Evolutionary conservation across 371 early-diverging fungal genomes (phyloP).

Genomic region (Synchytrium microbalum): DNA sequence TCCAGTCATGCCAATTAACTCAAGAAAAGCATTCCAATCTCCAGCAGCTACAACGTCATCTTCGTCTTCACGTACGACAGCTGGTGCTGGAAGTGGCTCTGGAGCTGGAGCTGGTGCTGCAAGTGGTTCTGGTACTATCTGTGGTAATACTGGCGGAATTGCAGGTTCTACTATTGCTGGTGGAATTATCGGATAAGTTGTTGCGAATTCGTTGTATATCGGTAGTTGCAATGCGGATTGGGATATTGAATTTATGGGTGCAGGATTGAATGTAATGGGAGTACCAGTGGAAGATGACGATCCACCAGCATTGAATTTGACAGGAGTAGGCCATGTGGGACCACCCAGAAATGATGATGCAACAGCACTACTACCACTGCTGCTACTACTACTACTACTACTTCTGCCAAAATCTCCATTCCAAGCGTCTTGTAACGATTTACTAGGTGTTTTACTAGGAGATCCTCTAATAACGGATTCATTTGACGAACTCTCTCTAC

Average conservation of each 20-base stretch:
- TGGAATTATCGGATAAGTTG: too few relatives aligned
- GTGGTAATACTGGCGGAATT: not conserved
- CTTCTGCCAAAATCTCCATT: too few relatives aligned
- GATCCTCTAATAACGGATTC: not conserved
- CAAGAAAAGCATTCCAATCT: slow-evolving; percentile 73
- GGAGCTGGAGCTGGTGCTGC: not conserved
- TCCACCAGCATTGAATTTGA: too few relatives aligned
- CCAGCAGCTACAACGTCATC: slow-evolving; percentile 42
- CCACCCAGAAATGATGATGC: too few relatives aligned
- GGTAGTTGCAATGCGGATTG: not conserved
- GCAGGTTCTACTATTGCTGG: not conserved
- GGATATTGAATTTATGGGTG: not conserved
- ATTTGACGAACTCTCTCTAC: not conserved
- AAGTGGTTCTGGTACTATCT: not conserved
- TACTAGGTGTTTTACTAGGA: too few relatives aligned
- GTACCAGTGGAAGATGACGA: not conserved
- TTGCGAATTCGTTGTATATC: too few relatives aligned
- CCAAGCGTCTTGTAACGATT: too few relatives aligned
- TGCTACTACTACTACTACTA: too few relatives aligned
- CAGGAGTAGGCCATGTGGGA: too few relatives aligned
- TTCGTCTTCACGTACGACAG: slow-evolving; percentile 12
- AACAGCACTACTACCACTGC: too few relatives aligned
- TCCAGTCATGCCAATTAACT: slow-evolving; percentile 83
- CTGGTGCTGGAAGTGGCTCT: not conserved
- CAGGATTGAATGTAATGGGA: not conserved